A percentile compares a stretch with the other conserved stretches of the same genome.
These are phyloP conservation scores for Camptophora hylomeconis DNA, from an alignment of 2,329 filamentous ascomycete species.

Conservation along the genomic window DNA sequence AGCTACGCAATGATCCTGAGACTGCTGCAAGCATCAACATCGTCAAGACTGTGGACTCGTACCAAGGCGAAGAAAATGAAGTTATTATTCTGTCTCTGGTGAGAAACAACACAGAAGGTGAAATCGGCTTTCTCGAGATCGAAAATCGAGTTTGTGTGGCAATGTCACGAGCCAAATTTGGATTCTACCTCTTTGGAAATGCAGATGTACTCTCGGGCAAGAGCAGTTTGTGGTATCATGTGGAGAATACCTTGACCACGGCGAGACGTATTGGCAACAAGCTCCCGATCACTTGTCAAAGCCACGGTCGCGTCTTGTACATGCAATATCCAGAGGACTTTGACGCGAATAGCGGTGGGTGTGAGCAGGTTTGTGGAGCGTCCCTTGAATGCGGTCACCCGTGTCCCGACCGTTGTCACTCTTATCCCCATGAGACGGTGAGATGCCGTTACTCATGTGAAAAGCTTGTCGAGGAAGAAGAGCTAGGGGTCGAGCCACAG, in stretches of 20 bases:
- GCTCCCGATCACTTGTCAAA: slow-evolving; percentile 51
- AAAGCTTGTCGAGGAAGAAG: too few species aligned
- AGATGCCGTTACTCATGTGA: slow-evolving; percentile 23
- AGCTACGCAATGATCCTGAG: slow-evolving; percentile 29
- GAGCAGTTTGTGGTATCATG: slow-evolving; percentile 38
- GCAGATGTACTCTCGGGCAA: slow-evolving; percentile 37
- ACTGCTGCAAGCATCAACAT: slow-evolving; percentile 34
- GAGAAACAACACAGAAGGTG: slow-evolving; percentile 45
- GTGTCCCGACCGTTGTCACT: slow-evolving; percentile 41
- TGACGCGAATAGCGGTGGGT: slow-evolving; percentile 39
- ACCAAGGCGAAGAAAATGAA: slow-evolving; percentile 84
- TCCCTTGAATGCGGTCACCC: slow-evolving; percentile 37
- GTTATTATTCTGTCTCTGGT: slow-evolving; percentile 70
- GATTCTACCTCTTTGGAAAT: slow-evolving; percentile 79
- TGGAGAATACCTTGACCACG: slow-evolving; percentile 31
- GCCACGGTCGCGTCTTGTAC: slow-evolving; percentile 40
- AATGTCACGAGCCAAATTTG: slow-evolving; percentile 57
- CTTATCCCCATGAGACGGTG: slow-evolving; percentile 21
- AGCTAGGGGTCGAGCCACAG: too few species aligned
- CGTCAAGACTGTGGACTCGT: slow-evolving; percentile 74
- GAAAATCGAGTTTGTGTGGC: slow-evolving; percentile 51
- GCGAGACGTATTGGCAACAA: slow-evolving; percentile 31
- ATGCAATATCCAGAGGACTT: slow-evolving; percentile 26
- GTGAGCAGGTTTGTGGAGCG: slow-evolving; percentile 32
- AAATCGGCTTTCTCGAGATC: slow-evolving; percentile 62